phyloP scores from a whole-genome alignment of 306 rosid species.

The Rosa multiflora region DNA sequence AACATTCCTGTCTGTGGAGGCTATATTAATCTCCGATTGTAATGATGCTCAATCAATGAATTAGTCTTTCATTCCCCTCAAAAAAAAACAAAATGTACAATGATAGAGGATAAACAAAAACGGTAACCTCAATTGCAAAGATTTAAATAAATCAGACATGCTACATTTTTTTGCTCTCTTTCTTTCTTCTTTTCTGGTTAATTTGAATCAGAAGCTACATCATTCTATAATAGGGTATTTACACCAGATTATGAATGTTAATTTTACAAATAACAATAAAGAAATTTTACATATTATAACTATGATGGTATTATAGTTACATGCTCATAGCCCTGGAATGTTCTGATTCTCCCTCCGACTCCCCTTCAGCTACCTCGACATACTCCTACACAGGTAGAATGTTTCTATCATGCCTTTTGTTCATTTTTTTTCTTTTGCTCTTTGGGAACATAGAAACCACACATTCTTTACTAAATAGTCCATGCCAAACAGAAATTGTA shows the following conservation, averaged over 20 bases:
- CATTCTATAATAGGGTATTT: constrained; percentile 48
- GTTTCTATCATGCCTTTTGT: not conserved
- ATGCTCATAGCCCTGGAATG: constrained; percentile 88
- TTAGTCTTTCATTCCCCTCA: too few relatives aligned
- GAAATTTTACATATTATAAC: constrained; percentile 29
- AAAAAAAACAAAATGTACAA: too few relatives aligned
- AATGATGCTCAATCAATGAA: too few relatives aligned
- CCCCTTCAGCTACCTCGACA: constrained; percentile 48
- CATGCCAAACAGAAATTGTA: not conserved
- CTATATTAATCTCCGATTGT: too few relatives aligned
- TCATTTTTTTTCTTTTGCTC: not conserved
- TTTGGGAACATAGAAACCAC: not conserved
- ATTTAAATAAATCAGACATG: too few relatives aligned
- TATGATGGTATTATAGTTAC: constrained; percentile 35
- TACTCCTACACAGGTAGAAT: constrained; percentile 42
- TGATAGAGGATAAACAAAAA: too few relatives aligned
- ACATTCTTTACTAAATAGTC: not conserved
- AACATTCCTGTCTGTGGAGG: too few relatives aligned
- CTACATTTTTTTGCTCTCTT: constrained; percentile 7
- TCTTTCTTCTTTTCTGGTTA: constrained; percentile 35
- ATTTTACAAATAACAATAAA: constrained; percentile 50
- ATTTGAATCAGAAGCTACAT: constrained; percentile 42
- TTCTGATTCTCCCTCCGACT: constrained; percentile 70
- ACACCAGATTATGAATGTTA: constrained; percentile 46
- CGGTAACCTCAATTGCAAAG: too few relatives aligned